Percentiles rank a stretch among this genome's conserved stretches.
phyloP scores from a whole-genome alignment of 2,329 filamentous ascomycete genomes.

The Trichoderma koningii region DNA sequence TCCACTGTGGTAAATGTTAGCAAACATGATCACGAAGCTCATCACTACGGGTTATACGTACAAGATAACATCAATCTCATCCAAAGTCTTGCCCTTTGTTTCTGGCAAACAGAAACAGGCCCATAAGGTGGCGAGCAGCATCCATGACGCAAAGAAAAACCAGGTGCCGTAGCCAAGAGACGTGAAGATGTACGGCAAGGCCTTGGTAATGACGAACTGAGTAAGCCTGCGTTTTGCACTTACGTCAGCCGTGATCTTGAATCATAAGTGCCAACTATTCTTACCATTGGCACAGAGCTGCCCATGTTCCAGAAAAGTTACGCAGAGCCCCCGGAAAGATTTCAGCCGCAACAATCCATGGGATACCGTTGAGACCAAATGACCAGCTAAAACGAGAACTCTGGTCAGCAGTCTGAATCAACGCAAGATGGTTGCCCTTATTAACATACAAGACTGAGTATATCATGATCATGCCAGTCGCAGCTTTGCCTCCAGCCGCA shows the following conservation, averaged over 20 bases:
- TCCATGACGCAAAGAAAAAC: slow-evolving; percentile 59
- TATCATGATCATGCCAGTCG: slow-evolving; percentile 57
- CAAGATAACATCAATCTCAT: slow-evolving; percentile 52
- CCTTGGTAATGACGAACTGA: slow-evolving; percentile 48
- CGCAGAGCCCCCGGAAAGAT: slow-evolving; percentile 49
- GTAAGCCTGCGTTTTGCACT: slow-evolving; percentile 35
- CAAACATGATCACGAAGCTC: background rate
- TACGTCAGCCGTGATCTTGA: background rate
- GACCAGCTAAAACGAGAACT: slow-evolving; percentile 41
- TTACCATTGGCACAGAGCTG: slow-evolving; percentile 45
- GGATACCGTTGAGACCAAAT: slow-evolving; percentile 49
- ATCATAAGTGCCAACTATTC: background rate
- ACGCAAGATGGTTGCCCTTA: accelerated
- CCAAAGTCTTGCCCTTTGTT: slow-evolving; percentile 57
- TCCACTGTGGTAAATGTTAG: slow-evolving; percentile 4
- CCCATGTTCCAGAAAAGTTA: slow-evolving; percentile 46
- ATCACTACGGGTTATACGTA: slow-evolving; percentile 7
- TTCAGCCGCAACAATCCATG: slow-evolving; percentile 49
- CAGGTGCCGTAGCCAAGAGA: slow-evolving; percentile 53
- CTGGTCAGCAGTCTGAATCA: background rate
- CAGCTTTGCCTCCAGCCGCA: slow-evolving; percentile 51
- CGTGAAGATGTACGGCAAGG: slow-evolving; percentile 49
- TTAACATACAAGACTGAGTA: slow-evolving; percentile 53
- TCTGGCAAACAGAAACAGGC: slow-evolving; percentile 56
- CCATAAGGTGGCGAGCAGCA: slow-evolving; percentile 51